These are phyloP conservation scores for Diddensiella caesifluorescens DNA, from an alignment of 805 yeast species.

Conservation along the genomic window DNA sequence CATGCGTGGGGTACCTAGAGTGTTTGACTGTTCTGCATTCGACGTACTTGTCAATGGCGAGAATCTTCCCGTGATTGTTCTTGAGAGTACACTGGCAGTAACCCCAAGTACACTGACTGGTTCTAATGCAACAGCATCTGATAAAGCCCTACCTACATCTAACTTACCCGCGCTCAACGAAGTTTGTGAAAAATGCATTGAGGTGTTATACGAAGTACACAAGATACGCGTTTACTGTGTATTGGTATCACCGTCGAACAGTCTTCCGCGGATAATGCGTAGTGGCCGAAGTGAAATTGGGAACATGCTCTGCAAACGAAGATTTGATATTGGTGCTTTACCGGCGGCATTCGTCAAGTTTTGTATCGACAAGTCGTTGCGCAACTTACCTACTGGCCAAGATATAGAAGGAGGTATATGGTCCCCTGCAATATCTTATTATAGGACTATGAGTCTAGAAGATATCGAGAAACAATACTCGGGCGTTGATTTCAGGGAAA, in stretches of 20 bases:
- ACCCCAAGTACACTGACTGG: constrained; percentile 38
- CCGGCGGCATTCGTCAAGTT: constrained; percentile 80
- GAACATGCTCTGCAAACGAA: constrained; percentile 73
- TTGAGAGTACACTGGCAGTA: constrained; percentile 61
- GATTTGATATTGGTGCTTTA: constrained; percentile 72
- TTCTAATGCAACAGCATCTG: constrained; percentile 26
- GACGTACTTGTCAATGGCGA: constrained; percentile 76
- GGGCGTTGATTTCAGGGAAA: constrained; percentile 70
- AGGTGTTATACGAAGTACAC: constrained; percentile 51
- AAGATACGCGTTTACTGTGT: constrained; percentile 77
- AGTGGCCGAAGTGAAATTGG: constrained; percentile 91
- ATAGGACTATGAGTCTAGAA: constrained; percentile 55
- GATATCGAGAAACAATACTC: constrained; percentile 71
- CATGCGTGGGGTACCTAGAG: constrained; percentile 72
- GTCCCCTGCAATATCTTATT: constrained; percentile 68
- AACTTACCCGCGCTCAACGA: constrained; percentile 40
- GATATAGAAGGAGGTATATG: constrained; percentile 79
- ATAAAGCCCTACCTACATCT: not conserved
- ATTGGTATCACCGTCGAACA: constrained; percentile 69
- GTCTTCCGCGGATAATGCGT: constrained; percentile 76
- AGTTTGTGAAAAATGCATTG: constrained; percentile 43
- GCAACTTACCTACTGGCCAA: constrained; percentile 65
- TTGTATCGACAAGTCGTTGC: constrained; percentile 56
- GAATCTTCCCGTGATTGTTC: constrained; percentile 74
- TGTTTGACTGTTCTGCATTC: constrained; percentile 87